These are phyloP conservation scores for Fusarium fracticaudum DNA, from an alignment of 2,329 filamentous ascomycete genomes.

Conservation along the genomic window DNA sequence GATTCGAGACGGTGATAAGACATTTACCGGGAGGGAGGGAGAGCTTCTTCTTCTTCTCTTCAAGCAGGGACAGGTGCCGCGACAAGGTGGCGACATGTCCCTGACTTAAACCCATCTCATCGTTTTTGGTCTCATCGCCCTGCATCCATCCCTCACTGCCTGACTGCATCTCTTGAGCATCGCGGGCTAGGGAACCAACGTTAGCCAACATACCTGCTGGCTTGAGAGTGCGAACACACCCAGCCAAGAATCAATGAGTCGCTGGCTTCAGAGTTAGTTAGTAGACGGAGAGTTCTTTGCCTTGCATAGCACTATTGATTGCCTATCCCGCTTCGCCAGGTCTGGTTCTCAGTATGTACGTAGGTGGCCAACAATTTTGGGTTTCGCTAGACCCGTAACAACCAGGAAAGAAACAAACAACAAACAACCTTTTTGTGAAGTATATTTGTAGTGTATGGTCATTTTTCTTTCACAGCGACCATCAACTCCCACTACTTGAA, in stretches of 20 bases:
- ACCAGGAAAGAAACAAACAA: slow-evolving; percentile 15
- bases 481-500: background rate
- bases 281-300: slow-evolving; percentile 17
- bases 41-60: background rate
- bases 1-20: slow-evolving; percentile 34
- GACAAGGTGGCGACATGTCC: slow-evolving; percentile 9
- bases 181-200: slow-evolving; percentile 7
- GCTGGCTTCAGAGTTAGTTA: slow-evolving; percentile 23
- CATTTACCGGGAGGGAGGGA: slow-evolving; percentile 1
- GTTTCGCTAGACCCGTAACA: slow-evolving; percentile 22
- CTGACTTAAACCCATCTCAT: slow-evolving; percentile 18
- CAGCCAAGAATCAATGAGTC: slow-evolving; percentile 7
- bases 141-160: slow-evolving; percentile 10
- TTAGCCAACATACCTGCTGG: slow-evolving; percentile 8
- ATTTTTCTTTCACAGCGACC: slow-evolving; percentile 11
- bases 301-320: slow-evolving; percentile 41
- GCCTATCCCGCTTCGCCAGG: slow-evolving; percentile 24
- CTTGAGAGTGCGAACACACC: slow-evolving; percentile 12
- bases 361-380: slow-evolving; percentile 20
- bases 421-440: background rate
- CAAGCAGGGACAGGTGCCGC: slow-evolving; percentile 7
- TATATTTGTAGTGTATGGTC: slow-evolving; percentile 10
- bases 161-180: slow-evolving; percentile 3
- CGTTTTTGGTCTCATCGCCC: slow-evolving; percentile 15
- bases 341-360: background rate